Conservation (phyloP, 2,329 filamentous ascomycete genomes). For the Fusarium ramigenum region DNA sequence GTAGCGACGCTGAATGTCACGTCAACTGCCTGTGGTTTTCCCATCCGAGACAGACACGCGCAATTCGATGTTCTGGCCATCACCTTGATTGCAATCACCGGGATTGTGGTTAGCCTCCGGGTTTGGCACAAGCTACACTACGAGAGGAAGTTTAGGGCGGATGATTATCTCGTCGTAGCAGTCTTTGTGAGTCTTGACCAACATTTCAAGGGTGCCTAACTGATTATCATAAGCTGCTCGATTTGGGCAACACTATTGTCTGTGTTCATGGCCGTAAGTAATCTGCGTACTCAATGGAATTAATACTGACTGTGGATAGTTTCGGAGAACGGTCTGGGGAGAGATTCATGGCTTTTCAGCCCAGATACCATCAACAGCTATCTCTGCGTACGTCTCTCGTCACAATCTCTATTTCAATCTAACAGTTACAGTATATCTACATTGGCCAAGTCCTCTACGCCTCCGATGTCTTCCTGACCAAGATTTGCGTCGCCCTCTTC, state of each 20-base stretch:
- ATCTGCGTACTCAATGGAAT: fast-evolving
- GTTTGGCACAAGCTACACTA: not conserved
- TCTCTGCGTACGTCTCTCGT: not conserved
- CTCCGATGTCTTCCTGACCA: not conserved
- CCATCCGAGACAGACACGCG: not conserved
- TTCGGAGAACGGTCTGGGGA: conserved; percentile 1
- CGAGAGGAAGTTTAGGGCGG: not conserved
- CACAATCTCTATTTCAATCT: not conserved
- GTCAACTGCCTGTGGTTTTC: not conserved
- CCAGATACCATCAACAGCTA: not conserved
- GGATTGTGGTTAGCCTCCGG: not conserved
- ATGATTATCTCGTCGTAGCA: not conserved
- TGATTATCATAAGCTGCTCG: not conserved
- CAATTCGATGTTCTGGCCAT: not conserved
- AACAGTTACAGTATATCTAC: not conserved
- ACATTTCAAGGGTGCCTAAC: fast-evolving
- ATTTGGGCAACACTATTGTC: not conserved
- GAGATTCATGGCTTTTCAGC: conserved; percentile 7
- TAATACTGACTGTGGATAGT: not conserved
- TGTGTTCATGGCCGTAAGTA: not conserved
- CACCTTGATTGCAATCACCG: not conserved
- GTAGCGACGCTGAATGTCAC: not conserved
- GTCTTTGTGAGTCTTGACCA: not conserved
- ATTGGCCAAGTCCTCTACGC: conserved; percentile 11
- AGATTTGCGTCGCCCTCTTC: conserved; percentile 13